Percentiles rank a stretch among this genome's conserved stretches.
Evolutionary conservation across 495 filamentous ascomycete species (phyloP).

Genomic region (Clohesyomyces aquaticus): DNA sequence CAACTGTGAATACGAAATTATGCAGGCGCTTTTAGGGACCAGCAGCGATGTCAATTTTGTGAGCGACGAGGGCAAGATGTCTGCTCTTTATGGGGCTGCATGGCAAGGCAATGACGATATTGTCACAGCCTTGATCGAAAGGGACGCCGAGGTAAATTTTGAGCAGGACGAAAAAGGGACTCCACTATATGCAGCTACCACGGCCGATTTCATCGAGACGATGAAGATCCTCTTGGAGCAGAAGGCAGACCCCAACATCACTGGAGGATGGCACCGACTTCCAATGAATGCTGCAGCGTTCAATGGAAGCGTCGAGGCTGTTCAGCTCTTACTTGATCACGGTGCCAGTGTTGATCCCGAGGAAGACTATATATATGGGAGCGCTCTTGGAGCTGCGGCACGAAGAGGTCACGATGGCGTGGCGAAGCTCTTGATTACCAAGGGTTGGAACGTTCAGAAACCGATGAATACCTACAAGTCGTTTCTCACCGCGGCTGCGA

Average conservation of each 20-base stretch:
- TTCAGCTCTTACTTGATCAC: conserved; percentile 21
- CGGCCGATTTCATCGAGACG: neutral
- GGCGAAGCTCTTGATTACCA: conserved; percentile 24
- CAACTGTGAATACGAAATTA: conserved; percentile 14
- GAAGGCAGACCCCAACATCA: conserved; percentile 24
- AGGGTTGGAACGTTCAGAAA: conserved; percentile 24
- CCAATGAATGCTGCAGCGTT: conserved; percentile 20
- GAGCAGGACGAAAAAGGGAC: conserved; percentile 27
- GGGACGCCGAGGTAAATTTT: conserved; percentile 43
- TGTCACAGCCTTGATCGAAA: conserved; percentile 40
- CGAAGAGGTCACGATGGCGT: conserved; percentile 22
- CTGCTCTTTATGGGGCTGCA: conserved; percentile 47
- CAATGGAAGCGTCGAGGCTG: conserved; percentile 1
- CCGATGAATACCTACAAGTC: conserved; percentile 24
- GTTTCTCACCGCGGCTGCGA: conserved; percentile 23
- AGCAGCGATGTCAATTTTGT: conserved; percentile 17
- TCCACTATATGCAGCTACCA: conserved; percentile 24
- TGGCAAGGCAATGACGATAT: conserved; percentile 38
- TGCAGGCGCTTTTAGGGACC: conserved; percentile 12
- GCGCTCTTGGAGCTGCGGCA: conserved; percentile 21
- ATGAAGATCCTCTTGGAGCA: conserved; percentile 20
- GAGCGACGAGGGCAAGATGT: conserved; percentile 1
- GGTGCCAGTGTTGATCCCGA: conserved; percentile 32
- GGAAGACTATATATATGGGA: conserved; percentile 25
- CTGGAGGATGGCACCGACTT: conserved; percentile 8